phyloP scores from a whole-genome alignment of 2,329 filamentous ascomycete species.

The Didymella exigua region DNA sequence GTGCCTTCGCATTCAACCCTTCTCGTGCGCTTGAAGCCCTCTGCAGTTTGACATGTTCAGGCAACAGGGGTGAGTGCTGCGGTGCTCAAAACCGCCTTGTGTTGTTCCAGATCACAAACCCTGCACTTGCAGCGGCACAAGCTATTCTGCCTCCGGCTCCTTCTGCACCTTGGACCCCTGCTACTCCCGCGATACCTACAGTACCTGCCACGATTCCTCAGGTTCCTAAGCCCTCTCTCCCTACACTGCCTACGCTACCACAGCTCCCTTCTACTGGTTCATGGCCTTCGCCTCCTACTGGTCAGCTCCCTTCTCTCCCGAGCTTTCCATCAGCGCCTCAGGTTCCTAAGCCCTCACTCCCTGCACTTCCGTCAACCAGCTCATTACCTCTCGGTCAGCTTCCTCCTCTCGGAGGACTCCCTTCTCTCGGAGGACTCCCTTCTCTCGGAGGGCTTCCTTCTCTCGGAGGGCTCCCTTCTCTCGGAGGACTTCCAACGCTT shows the following conservation, averaged over 20 bases:
- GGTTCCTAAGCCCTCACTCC: too few relatives aligned
- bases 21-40: neutral
- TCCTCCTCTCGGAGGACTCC: too few relatives aligned
- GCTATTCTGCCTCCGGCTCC: neutral
- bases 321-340: too few relatives aligned
- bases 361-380: too few relatives aligned
- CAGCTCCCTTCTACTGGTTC: neutral
- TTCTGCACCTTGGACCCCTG: too few relatives aligned
- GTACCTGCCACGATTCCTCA: too few relatives aligned
- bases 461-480: too few relatives aligned
- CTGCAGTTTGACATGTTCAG: neutral
- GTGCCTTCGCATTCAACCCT: neutral
- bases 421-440: too few relatives aligned
- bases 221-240: neutral
- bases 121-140: neutral
- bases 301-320: neutral
- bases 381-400: too few relatives aligned
- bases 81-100: constrained; percentile 1
- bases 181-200: too few relatives aligned
- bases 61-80: neutral
- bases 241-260: neutral
- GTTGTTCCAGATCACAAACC: constrained; percentile 3
- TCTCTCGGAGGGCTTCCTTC: too few relatives aligned
- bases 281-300: neutral
- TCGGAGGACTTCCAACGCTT: neutral